A percentile compares a stretch with the other conserved stretches of the same genome.
Conservation (phyloP, 1,284 basidiomycete species). For the Ustanciosporium gigantosporum region DNA sequence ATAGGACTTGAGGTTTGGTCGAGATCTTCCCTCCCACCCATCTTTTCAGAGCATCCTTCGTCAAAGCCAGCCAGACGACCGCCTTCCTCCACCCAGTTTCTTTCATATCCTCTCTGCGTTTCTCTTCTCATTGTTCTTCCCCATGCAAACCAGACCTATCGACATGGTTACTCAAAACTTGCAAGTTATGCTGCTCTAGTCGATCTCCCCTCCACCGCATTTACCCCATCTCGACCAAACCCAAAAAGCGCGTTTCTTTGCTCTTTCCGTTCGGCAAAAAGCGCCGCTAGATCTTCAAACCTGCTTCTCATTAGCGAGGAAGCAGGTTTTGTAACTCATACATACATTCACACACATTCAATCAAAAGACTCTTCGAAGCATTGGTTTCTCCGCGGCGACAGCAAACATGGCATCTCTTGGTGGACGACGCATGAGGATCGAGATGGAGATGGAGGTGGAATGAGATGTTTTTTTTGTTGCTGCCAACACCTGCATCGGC, state of each 20-base stretch:
- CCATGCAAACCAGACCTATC: neutral
- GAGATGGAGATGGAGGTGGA: too few relatives aligned
- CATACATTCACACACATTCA: too few relatives aligned
- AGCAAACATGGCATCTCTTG: too few relatives aligned
- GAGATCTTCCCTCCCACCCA: too few relatives aligned
- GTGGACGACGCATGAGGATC: too few relatives aligned
- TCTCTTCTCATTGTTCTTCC: neutral
- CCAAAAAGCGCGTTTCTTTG: constrained; percentile 27
- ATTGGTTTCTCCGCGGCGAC: too few relatives aligned
- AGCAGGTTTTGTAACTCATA: constrained; percentile 38
- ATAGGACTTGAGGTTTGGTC: too few relatives aligned
- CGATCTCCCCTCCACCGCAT: neutral
- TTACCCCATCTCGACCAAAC: constrained; percentile 22
- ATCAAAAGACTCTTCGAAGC: too few relatives aligned
- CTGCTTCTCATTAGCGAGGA: neutral
- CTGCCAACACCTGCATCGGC: too few relatives aligned
- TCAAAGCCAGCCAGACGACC: neutral
- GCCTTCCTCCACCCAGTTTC: neutral
- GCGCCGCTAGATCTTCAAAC: too few relatives aligned
- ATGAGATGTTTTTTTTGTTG: too few relatives aligned
- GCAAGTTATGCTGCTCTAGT: neutral
- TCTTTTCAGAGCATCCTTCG: neutral
- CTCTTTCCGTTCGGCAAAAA: too few relatives aligned
- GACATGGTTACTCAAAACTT: constrained; percentile 5
- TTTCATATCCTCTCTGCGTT: neutral